phyloP scores from a whole-genome alignment of 768 basidiomycete genomes.

The Erythrobasidium yunnanense region DNA sequence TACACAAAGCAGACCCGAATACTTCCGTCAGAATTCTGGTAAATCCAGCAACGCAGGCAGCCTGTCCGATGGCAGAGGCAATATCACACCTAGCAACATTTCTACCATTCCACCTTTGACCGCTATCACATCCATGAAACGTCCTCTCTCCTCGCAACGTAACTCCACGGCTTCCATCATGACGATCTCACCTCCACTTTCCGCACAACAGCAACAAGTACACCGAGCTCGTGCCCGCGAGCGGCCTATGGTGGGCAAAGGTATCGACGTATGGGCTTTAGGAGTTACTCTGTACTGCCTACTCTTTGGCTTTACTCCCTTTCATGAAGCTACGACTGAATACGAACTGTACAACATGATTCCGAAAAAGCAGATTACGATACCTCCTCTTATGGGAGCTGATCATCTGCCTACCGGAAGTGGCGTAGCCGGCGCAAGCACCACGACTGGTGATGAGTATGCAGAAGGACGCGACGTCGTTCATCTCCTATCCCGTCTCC shows the following conservation, averaged over 20 bases:
- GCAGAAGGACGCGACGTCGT: conserved; percentile 57
- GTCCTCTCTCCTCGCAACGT: conserved; percentile 13
- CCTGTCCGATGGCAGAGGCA: no score
- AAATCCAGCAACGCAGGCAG: no score
- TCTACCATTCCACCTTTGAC: not conserved
- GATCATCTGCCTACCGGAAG: conserved; percentile 47
- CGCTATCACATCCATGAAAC: not conserved
- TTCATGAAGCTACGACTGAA: conserved; percentile 52
- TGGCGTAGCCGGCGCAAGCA: conserved; percentile 39
- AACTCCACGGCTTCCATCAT: conserved; percentile 25
- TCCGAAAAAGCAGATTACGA: conserved; percentile 61
- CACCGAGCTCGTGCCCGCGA: conserved; percentile 26
- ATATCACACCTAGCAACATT: conserved; percentile 1
- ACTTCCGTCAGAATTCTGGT: conserved; percentile 5
- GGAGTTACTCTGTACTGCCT: conserved; percentile 92
- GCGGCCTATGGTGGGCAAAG: conserved; percentile 46
- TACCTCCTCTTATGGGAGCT: conserved; percentile 59
- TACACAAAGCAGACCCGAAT: conserved; percentile 1
- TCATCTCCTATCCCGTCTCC: conserved; percentile 44
- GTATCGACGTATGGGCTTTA: conserved; percentile 95
- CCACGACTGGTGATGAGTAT: conserved; percentile 39
- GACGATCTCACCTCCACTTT: conserved; percentile 37
- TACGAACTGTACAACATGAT: conserved; percentile 71
- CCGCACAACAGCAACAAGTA: conserved; percentile 35
- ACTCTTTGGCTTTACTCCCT: conserved; percentile 77